Conservation (phyloP, 2,329 filamentous ascomycete genomes). For the Fusarium sp. region DNA sequence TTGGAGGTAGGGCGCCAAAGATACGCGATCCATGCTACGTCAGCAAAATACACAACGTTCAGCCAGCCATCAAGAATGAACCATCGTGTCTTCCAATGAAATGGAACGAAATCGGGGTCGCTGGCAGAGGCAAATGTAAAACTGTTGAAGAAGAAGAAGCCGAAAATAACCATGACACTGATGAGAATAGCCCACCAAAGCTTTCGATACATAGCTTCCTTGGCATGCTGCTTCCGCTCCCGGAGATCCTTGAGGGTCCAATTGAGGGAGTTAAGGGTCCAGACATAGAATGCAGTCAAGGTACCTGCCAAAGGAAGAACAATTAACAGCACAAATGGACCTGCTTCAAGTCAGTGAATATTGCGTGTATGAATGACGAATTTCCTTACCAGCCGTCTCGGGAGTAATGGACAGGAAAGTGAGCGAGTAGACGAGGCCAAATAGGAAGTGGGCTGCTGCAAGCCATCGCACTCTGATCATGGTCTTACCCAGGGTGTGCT, state of each 20-base stretch:
- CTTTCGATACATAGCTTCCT: slow-evolving; percentile 96
- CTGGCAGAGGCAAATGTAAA: slow-evolving; percentile 89
- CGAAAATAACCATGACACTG: slow-evolving; percentile 95
- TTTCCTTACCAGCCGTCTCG: slow-evolving; percentile 75
- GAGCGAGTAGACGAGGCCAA: slow-evolving; percentile 92
- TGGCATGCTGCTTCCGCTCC: slow-evolving; percentile 92
- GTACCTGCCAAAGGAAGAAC: slow-evolving; percentile 92
- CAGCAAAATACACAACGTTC: slow-evolving; percentile 93
- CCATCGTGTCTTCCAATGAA: slow-evolving; percentile 98
- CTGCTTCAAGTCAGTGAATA: slow-evolving; percentile 54
- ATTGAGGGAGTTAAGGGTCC: slow-evolving; percentile 96
- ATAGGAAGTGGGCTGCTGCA: slow-evolving; percentile 92
- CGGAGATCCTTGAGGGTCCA: slow-evolving; percentile 95
- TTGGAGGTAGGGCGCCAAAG: slow-evolving; percentile 97
- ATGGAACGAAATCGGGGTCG: slow-evolving; percentile 90
- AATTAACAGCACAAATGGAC: slow-evolving; percentile 90
- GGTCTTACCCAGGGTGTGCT: slow-evolving; percentile 87
- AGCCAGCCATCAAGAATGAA: slow-evolving; percentile 98
- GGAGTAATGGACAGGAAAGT: slow-evolving; percentile 90
- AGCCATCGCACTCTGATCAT: slow-evolving; percentile 95
- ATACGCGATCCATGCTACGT: slow-evolving; percentile 93
- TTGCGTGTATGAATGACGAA: not conserved
- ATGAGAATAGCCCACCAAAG: slow-evolving; percentile 97
- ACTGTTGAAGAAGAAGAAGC: slow-evolving; percentile 98
- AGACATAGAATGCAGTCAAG: slow-evolving; percentile 96